phyloP scores from a whole-genome alignment of 331 rosid genomes.

The Quercus tomentella region DNA sequence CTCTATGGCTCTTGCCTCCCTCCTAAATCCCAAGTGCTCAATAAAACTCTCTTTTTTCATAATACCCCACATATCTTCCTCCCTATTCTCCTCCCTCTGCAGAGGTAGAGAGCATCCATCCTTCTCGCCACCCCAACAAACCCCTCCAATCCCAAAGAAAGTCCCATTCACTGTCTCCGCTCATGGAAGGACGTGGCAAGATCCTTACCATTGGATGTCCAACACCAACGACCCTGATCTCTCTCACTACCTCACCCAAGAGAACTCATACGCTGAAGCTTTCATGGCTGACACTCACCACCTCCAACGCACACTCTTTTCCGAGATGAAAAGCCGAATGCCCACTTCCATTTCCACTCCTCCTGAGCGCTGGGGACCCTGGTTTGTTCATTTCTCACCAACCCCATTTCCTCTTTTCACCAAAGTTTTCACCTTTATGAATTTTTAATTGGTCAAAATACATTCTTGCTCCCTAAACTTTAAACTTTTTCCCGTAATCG shows the following conservation, averaged over 20 bases:
- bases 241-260: constrained; percentile 50
- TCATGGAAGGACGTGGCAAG: constrained; percentile 67
- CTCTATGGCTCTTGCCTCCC: constrained; percentile 44
- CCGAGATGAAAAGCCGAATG: constrained; percentile 74
- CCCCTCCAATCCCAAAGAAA: constrained; percentile 61
- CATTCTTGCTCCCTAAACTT: too few species aligned
- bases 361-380: constrained; percentile 92
- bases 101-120: background rate
- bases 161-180: constrained; percentile 52
- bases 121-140: constrained; percentile 24
- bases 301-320: constrained; percentile 44
- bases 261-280: constrained; percentile 63
- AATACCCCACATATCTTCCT: constrained; percentile 19
- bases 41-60: constrained; percentile 5
- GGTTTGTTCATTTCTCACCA: constrained; percentile 48
- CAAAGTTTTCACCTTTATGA: background rate
- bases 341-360: constrained; percentile 74
- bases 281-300: constrained; percentile 74
- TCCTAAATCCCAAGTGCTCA: constrained; percentile 24
- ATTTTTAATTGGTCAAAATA: background rate
- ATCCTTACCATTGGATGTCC: constrained; percentile 91
- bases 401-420: constrained; percentile 12
- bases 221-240: constrained; percentile 59
- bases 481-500: too few species aligned
- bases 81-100: constrained; percentile 50